Conservation (phyloP, 495 filamentous ascomycete genomes). For the Penicillium canescens region DNA sequence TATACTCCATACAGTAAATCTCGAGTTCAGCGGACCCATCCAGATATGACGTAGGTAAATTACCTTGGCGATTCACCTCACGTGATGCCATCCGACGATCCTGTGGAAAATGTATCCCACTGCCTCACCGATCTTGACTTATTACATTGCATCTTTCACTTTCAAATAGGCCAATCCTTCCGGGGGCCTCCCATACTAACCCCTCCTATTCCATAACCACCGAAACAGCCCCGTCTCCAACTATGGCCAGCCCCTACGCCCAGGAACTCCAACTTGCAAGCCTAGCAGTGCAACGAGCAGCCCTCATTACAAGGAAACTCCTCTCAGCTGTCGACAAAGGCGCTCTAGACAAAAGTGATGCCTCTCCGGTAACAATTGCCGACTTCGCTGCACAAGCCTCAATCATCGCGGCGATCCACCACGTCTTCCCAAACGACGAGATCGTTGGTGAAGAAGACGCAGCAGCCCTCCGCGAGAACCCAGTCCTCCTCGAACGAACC, state of each 20-base stretch:
- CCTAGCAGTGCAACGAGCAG: slow-evolving; percentile 54
- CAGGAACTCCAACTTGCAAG: slow-evolving; percentile 52
- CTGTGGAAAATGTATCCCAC: neutral
- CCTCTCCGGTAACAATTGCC: slow-evolving; percentile 64
- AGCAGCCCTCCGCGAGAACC: slow-evolving; percentile 50
- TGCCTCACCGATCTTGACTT: neutral
- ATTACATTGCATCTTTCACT: neutral
- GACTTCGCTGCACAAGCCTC: slow-evolving; percentile 68
- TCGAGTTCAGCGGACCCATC: neutral
- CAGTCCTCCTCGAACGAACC: slow-evolving; percentile 50
- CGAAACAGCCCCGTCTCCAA: neutral
- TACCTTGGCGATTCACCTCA: slow-evolving; percentile 3
- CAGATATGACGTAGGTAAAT: slow-evolving; percentile 3
- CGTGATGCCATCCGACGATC: slow-evolving; percentile 1
- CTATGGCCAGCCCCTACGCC: slow-evolving; percentile 32
- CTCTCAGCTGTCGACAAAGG: slow-evolving; percentile 48
- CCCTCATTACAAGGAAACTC: slow-evolving; percentile 52
- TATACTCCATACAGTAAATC: too few species aligned
- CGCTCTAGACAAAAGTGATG: slow-evolving; percentile 56
- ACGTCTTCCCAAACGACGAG: slow-evolving; percentile 54
- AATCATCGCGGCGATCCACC: slow-evolving; percentile 54
- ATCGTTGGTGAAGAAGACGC: slow-evolving; percentile 66
- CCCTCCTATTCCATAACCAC: neutral
- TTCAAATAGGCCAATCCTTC: neutral
- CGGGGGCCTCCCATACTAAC: neutral